Base-by-base conservation (phyloP, 2,329 filamentous ascomycete genomes). In the Trichoderma cornu-damae region DNA sequence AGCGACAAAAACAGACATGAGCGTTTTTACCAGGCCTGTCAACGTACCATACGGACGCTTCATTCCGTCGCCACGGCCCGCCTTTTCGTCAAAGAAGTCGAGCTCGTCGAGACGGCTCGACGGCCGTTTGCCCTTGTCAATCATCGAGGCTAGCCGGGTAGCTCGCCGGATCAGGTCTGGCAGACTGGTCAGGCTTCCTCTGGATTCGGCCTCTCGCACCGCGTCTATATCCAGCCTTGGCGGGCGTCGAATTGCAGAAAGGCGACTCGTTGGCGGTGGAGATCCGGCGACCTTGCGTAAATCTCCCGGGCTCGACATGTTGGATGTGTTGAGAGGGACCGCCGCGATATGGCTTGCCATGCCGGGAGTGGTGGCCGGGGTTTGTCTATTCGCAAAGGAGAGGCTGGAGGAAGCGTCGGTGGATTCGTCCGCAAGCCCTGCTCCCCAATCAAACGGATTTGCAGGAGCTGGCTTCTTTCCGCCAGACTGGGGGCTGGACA, bases 111-210 rank as follows among this genome's bases (percentile, higher is more conserved):
- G 73, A 14, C 79, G 77, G 65, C 84, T 87, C 20, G 76, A 82
- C 26, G 84, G 84, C 63, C 84, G 75, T 61, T 77, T 86, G 11
- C 93, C 93, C 62, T 86, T 86, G 66, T 97, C 93, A 59, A 99
- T 85, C 72, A 96, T 91, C 0, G 89, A 84, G 14, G 92, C 93
- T 35, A 97, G 76, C 62, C 84, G 85, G 0, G 93, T 97, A 9
- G 94, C 94, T 64, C 94, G 84, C 66, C 85, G 82, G 63, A 99
- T 97, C 60, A 99, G 76, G 69, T 97, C 94, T 0, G 92, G 88
- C 59, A 99, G 76, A 72, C 92, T 96, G 1, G 94, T 97, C 61
- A 96, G 78, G 69, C 92, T 96, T 3, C 90, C 92, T 66, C 94
- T 84, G 1, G 87, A 83, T 70, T 96, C 90, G 14, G 89, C 89